Conservation (phyloP, 2,329 filamentous ascomycete genomes). For the Cladophialophora yegresii region DNA sequence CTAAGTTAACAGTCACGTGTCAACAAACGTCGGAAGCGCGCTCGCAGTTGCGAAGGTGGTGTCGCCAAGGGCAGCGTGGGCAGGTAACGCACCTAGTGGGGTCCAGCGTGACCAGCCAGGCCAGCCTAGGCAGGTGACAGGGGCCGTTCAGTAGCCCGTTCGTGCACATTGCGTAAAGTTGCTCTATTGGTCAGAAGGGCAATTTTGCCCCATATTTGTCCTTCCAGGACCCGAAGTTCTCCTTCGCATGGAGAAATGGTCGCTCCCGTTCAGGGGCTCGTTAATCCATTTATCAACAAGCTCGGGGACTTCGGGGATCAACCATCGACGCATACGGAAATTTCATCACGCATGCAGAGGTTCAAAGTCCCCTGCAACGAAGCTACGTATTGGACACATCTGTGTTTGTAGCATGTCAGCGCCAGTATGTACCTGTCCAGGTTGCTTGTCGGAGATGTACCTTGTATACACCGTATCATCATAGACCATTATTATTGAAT, state of each 20-base stretch:
- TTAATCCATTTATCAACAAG: background rate
- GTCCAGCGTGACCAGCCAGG: background rate
- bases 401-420: background rate
- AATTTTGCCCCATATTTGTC: background rate
- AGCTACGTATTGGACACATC: background rate
- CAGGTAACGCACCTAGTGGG: too few relatives aligned
- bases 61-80: too few relatives aligned
- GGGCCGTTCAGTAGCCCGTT: background rate
- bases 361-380: background rate
- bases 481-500: background rate
- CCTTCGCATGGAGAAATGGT: background rate
- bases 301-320: background rate
- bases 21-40: background rate
- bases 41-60: too few relatives aligned
- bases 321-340: too few relatives aligned
- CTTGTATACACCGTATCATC: too few relatives aligned
- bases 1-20: background rate
- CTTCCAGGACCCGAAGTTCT: background rate
- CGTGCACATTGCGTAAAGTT: background rate
- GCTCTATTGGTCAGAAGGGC: background rate
- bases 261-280: background rate
- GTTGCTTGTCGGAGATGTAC: too few relatives aligned
- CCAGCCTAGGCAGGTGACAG: background rate
- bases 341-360: background rate
- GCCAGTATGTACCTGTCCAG: background rate